Evolutionary conservation across 176 grass and related monocot species (phyloP).

Genomic region (Aegilops tauschii): DNA sequence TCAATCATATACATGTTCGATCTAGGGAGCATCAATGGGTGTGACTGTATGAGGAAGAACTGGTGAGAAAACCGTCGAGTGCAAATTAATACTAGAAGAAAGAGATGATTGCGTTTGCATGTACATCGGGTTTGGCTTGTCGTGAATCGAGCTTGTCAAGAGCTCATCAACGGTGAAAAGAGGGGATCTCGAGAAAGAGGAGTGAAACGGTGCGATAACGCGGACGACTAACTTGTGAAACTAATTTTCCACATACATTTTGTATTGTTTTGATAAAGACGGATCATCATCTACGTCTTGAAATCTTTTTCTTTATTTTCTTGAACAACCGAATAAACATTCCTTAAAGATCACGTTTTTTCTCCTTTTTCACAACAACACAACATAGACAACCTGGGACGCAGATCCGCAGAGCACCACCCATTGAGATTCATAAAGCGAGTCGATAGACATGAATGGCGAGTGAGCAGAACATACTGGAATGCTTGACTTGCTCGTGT

Average conservation of each 20-base stretch:
- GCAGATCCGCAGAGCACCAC: neutral
- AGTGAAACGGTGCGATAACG: neutral
- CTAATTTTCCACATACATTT: neutral
- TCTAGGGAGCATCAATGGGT: neutral
- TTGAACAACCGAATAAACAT: neutral
- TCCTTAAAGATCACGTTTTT: neutral
- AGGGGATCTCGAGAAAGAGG: neutral
- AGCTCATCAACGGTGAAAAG: too few relatives aligned
- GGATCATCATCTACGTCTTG: neutral
- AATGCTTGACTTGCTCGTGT: neutral
- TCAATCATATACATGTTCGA: neutral
- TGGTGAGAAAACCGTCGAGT: neutral
- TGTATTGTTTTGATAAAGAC: too few relatives aligned
- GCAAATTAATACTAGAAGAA: neutral
- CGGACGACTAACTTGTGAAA: neutral
- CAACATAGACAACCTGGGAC: neutral
- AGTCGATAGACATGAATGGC: neutral
- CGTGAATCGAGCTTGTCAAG: too few relatives aligned
- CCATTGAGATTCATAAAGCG: neutral
- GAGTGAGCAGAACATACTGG: neutral
- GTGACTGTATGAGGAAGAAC: rapidly evolving
- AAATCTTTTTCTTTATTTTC: neutral
- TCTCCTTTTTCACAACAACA: neutral
- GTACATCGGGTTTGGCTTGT: too few relatives aligned
- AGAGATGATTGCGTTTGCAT: neutral